Percentiles rank a stretch among this genome's conserved stretches.
Evolutionary conservation across 1,139 yeast genomes (phyloP).

Genomic region (Wickerhamomyces sp.): DNA sequence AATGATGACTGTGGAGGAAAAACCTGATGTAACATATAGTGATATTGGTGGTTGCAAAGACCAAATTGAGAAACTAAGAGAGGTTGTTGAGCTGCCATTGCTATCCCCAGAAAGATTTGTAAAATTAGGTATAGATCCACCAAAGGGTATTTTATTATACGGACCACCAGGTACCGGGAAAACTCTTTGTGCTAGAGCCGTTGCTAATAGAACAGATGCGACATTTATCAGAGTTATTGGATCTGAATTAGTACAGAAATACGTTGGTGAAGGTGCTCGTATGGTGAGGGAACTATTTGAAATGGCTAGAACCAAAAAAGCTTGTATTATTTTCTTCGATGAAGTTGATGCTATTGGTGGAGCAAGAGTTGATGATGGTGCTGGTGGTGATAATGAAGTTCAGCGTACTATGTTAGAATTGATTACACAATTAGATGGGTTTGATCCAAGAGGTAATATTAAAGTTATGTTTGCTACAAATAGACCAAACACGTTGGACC

Average conservation of each 20-base stretch:
- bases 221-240: conserved; percentile 97
- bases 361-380: conserved; percentile 98
- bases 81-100: conserved; percentile 93
- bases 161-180: conserved; percentile 99
- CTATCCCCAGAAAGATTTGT: conserved; percentile 95
- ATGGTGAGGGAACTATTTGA: conserved; percentile 98
- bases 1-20: conserved; percentile 99
- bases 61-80: conserved; percentile 93
- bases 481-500: conserved; percentile 96
- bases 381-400: conserved; percentile 98
- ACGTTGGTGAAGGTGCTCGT: conserved; percentile 99
- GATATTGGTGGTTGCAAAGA: conserved; percentile 99
- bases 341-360: conserved; percentile 99
- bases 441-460: conserved; percentile 97
- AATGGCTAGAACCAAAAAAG: conserved; percentile 97
- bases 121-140: conserved; percentile 95
- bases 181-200: conserved; percentile 96
- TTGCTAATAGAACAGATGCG: conserved; percentile 97
- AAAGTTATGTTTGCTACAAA: conserved; percentile 99
- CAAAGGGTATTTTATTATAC: conserved; percentile 90
- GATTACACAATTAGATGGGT: conserved; percentile 95
- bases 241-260: conserved; percentile 94
- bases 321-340: conserved; percentile 89
- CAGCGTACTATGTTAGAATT: conserved; percentile 98
- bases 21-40: conserved; percentile 85